Conservation (phyloP, 2,329 filamentous ascomycete species). For the Xylogone sp. region DNA sequence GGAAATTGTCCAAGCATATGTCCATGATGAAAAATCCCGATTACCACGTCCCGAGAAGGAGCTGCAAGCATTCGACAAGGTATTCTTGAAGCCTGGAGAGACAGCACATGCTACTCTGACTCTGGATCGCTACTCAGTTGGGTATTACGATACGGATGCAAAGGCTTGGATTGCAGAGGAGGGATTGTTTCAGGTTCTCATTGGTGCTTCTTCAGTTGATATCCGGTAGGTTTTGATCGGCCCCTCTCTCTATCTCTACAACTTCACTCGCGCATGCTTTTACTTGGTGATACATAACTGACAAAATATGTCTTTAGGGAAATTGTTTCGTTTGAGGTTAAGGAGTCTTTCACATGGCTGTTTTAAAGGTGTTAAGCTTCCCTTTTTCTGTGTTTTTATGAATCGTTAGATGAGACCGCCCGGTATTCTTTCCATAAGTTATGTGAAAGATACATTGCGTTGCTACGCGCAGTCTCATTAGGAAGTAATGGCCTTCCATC, state of each 20-base stretch:
- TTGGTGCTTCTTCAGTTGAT: conserved; percentile 60
- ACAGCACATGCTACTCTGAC: conserved; percentile 35
- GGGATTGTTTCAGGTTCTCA: conserved; percentile 55
- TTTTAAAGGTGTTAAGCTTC: conserved; percentile 35
- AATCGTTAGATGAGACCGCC: background rate
- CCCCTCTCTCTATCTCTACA: no score
- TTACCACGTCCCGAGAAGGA: conserved; percentile 68
- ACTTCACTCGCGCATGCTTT: no score
- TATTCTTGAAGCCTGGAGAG: conserved; percentile 52
- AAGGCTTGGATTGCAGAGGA: conserved; percentile 63
- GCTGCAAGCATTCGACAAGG: conserved; percentile 65
- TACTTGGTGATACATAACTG: background rate
- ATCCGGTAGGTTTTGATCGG: conserved; percentile 57
- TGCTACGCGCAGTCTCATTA: background rate
- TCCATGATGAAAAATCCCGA: conserved; percentile 58
- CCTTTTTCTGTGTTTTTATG: background rate
- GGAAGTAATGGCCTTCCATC: no score
- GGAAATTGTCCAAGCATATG: conserved; percentile 66
- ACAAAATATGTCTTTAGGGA: conserved; percentile 33
- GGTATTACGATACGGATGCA: conserved; percentile 59
- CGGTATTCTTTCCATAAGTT: background rate
- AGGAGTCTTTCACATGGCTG: conserved; percentile 63
- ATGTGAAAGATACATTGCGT: no score
- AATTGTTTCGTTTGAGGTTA: conserved; percentile 51
- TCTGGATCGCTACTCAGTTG: conserved; percentile 44